Conservation (phyloP, 345 rosid genomes). For the Theobroma cacao region DNA sequence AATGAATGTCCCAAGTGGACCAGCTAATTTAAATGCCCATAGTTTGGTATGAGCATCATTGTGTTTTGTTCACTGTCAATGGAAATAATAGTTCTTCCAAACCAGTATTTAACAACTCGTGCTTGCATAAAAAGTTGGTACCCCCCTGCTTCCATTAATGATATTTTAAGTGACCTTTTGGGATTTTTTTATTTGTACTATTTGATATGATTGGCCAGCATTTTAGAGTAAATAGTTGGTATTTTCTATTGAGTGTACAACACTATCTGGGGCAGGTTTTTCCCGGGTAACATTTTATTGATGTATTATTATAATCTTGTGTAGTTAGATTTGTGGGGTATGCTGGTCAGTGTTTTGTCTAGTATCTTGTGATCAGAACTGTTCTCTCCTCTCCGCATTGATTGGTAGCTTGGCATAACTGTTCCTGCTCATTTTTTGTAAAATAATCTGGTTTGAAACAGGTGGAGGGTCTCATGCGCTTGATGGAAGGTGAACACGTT, state of each 20-base stretch:
- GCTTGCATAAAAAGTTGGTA: background rate
- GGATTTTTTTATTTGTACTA: background rate
- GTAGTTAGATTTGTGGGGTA: background rate
- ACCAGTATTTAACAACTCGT: background rate
- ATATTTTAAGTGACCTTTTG: background rate
- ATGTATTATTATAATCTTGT: background rate
- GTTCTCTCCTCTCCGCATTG: background rate
- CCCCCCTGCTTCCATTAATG: background rate
- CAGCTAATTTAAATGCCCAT: conserved; percentile 5
- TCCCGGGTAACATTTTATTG: background rate
- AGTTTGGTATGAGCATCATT: background rate
- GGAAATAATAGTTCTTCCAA: background rate
- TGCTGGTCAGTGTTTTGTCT: background rate
- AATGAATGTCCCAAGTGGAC: conserved; percentile 9
- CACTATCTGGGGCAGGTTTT: conserved; percentile 11
- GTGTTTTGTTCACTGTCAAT: conserved; percentile 3
- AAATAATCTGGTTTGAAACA: conserved; percentile 19
- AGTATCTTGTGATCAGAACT: background rate
- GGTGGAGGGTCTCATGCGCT: conserved; percentile 98
- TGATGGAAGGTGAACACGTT: conserved; percentile 98
- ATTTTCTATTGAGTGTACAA: background rate
- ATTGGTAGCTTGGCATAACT: background rate
- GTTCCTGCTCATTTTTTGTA: background rate
- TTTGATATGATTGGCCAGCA: background rate
- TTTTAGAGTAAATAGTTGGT: background rate